Base-by-base conservation (phyloP, 805 yeast genomes). In the Starmerella scarabaei region DNA sequence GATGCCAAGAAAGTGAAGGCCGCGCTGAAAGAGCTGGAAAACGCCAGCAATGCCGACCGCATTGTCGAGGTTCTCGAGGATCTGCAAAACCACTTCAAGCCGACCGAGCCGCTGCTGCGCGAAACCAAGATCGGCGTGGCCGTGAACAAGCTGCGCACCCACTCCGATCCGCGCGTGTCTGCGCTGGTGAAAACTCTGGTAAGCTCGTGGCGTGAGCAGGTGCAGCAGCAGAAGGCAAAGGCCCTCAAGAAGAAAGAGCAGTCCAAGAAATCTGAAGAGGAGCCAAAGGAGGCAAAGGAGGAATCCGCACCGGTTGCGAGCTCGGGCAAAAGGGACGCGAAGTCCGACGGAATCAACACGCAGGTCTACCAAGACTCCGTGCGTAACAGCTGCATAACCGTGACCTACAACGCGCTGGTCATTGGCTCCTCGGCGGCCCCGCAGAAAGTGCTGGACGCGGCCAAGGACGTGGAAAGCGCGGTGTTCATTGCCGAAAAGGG, bases 91-190 rank as follows among this genome's bases (percentile, higher is more conserved):
- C 82, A 81, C 11, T 81, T 84, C 38, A 66, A 67, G 50, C 95
- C 97, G 8, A 77, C 93, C 1, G 97, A 88, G 56, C 73, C 76
- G 56, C 66, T 88, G 27, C 67, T 88, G 37, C 72, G 96, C 53
- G 93, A 88, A 54, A 91, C 98, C 7, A 85, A 84, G 59, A 88
- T 91, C n/a, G 98, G 98, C 48, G 88, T 91, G 15, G 88, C 86
- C 7, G 96, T 91, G 31, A 91, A 91, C 64, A 85, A 83, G 60
- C 74, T 80, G 53, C 74, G 94, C 48, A 63, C 81, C 7, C 82
- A 80, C 59, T 46, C 70, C 18, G 93, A 85, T 50, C 60, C 55
- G 26, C 54, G 54, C 19, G 71, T 91, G 34, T 66, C 78, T 11
- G 61, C 68, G 2, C 62, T 80, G 30, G 97, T 88, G 28, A 82